These are phyloP conservation scores for Quercus glauca DNA, from an alignment of 306 rosid species.

Conservation along the genomic window DNA sequence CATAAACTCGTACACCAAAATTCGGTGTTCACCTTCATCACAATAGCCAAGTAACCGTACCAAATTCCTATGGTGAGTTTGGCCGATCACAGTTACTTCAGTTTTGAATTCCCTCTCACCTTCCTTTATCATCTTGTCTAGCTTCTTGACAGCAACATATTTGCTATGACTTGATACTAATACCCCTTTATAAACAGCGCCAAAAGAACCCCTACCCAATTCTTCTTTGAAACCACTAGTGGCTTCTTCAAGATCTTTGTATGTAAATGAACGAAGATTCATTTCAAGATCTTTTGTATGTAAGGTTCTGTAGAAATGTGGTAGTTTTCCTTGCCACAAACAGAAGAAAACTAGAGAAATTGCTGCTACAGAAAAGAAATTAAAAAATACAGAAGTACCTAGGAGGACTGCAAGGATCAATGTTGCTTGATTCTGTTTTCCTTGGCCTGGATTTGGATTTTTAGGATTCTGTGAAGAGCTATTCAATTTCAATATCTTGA, in stretches of 20 bases:
- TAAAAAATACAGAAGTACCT: not conserved
- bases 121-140: not conserved
- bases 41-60: not conserved
- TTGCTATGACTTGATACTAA: not conserved
- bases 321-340: not conserved
- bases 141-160: not conserved
- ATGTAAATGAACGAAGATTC: not conserved
- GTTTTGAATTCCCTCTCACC: slow-evolving; percentile 7
- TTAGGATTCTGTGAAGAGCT: not conserved
- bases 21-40: not conserved
- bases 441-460: not conserved
- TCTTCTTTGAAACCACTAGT: not conserved
- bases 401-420: not conserved
- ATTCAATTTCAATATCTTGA: not conserved
- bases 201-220: slow-evolving; percentile 8
- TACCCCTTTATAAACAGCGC: not conserved
- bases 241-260: not conserved
- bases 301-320: not conserved
- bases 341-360: not conserved
- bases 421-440: not conserved
- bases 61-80: not conserved
- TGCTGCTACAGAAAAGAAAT: not conserved
- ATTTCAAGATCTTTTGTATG: not conserved
- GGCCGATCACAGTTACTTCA: not conserved
- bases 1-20: slow-evolving; percentile 2